Evolutionary conservation across 1,284 basidiomycete genomes (phyloP).

Genomic region (Austropuccinia psidii): DNA sequence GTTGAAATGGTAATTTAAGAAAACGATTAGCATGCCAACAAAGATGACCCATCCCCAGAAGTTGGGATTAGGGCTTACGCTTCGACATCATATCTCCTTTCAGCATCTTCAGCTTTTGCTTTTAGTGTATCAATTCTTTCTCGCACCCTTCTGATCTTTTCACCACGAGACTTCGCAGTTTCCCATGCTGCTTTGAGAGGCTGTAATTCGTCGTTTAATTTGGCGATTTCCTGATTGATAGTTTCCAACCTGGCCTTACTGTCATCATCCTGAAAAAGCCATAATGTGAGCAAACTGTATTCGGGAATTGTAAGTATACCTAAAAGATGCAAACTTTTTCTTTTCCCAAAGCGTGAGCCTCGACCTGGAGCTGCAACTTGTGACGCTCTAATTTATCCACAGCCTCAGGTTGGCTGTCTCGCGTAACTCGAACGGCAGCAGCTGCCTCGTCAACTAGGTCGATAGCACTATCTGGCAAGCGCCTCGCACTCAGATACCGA

Average conservation of each 20-base stretch:
- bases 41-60: constrained; percentile 54
- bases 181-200: constrained; percentile 84
- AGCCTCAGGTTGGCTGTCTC: constrained; percentile 88
- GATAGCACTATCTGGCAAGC: constrained; percentile 83
- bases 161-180: constrained; percentile 74
- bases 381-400: constrained; percentile 89
- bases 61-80: neutral
- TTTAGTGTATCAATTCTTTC: constrained; percentile 84
- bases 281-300: neutral
- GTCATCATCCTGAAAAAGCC: constrained; percentile 62
- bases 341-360: constrained; percentile 75
- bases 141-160: constrained; percentile 72
- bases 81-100: constrained; percentile 60
- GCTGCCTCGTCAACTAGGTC: constrained; percentile 90
- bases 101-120: constrained; percentile 88
- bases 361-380: constrained; percentile 88
- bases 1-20: constrained; percentile 1
- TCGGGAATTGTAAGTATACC: neutral
- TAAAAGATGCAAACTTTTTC: constrained; percentile 48
- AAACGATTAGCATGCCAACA: constrained; percentile 39
- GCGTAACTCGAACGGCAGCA: constrained; percentile 76
- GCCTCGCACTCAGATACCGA: constrained; percentile 63
- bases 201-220: constrained; percentile 79
- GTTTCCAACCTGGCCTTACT: constrained; percentile 76
- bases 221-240: constrained; percentile 71